Base-by-base conservation (phyloP, 495 filamentous ascomycete genomes). In the Penicillium antarcticum region DNA sequence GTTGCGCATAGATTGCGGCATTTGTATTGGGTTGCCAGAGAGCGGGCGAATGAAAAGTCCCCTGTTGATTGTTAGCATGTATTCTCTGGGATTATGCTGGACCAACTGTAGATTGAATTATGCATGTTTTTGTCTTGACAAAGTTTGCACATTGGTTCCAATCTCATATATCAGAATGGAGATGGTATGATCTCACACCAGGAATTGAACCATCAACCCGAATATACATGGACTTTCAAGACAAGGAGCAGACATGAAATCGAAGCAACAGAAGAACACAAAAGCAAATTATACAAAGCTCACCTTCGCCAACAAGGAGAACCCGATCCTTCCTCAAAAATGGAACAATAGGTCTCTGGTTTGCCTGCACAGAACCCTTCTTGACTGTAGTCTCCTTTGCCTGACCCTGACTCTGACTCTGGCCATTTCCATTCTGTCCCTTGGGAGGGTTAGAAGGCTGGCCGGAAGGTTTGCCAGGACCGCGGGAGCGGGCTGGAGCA, bases 1-100 rank as follows among this genome's bases (percentile, higher is more conserved):
- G 85, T 87, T 4, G 82, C 82, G 12, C 82, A 79, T 6, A 95
- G 62, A 55, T 81, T 71, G 51, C 69, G 75, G 72, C 85, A 92
- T 42, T 72, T 77, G 70, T 95, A 87, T 63, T 88, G 80, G 24
- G 76, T 72, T 50, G 86, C 77, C 12, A 97, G 74, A 1, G 87
- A 88, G 51, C 78, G 80, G 14, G 91, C 83, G 67, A 96, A 97
- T 48, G 88, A 92, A 64, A 98, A 91, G 64, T 98, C 92, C 23
- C 83, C 79, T 82, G 42, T 35, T 9, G 13, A 5, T 26, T 47
- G 42, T 70, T 55, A 61, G 58, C 4, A 8, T 45, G 32, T 40
- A 5, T 35, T 18, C 13, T 16, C 5, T 19, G 8, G 9, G 9
- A 16, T 36, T 6, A 26, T 24, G 7, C 6, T 9, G 33, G 23